Evolutionary conservation across 1,284 basidiomycete genomes (phyloP), one percentile per base, ranked within the genome.

Genomic region (Apiotrichum laibachii): DNA sequence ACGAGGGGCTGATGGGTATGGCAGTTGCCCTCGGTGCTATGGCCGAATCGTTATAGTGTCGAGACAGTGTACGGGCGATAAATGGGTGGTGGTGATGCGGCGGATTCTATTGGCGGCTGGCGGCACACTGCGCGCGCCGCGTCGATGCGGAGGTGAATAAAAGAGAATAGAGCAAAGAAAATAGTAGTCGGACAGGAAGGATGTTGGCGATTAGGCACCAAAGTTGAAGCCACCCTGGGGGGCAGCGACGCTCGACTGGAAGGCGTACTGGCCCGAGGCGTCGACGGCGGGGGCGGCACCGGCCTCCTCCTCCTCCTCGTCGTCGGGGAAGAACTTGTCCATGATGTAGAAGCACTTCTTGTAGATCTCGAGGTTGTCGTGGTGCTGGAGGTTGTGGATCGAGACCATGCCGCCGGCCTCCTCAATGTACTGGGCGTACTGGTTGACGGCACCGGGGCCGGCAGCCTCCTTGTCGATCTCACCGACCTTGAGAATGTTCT

Each of bases 311-410:
- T 82, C 82, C 61, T 82, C 82, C 67, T 83, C 79, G 54, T 79
- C 76, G 55, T 78, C 79, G 55, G 76, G 74, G 39, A 72, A 70
- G 72, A 77, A 79, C 66, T 75, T 94, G 81, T 95, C 92, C 92
- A 96, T 96, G 77, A 98, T 97, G 80, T 93, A 95, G 85, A 96
- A 99, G 63, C 94, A 95, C 83, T 99, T 99, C 85, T 97, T 98
- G 83, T 99, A 84, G 73, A 99, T 99, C 73, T 99, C 95, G 79
- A 98, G 80, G 81, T 98, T 99, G 81, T 99, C 95, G 80, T 99
- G 96, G 80, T 96, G 93, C 81, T 99, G 96, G 63, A 99, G 85
- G 80, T 97, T 95, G 84, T 98, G 95, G 77, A 99, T 97, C 26
- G 92, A 89, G 65, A 95, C 85, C 94, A 99, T 98, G 54, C 96